phyloP scores from a whole-genome alignment of 1,139 yeast genomes.

The Taphrina betulina region DNA sequence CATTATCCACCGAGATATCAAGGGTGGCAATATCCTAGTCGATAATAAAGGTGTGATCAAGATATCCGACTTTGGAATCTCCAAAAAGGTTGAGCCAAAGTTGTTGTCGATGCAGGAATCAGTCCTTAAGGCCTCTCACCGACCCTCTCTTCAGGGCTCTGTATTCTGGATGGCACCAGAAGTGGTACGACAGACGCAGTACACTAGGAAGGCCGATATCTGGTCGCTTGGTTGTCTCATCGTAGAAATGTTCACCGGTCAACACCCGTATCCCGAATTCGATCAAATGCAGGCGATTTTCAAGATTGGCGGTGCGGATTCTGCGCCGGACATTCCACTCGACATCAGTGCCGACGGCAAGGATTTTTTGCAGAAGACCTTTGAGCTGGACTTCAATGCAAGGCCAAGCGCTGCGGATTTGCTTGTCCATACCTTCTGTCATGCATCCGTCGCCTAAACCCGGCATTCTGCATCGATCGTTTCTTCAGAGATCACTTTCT shows the following conservation, averaged over 20 bases:
- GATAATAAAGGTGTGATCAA: slow-evolving; percentile 94
- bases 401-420: slow-evolving; percentile 74
- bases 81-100: slow-evolving; percentile 62
- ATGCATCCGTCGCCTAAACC: slow-evolving; percentile 21
- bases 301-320: slow-evolving; percentile 74
- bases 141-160: slow-evolving; percentile 89
- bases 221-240: slow-evolving; percentile 94
- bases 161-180: slow-evolving; percentile 99
- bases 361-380: slow-evolving; percentile 64
- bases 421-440: slow-evolving; percentile 50
- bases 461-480: too few species aligned
- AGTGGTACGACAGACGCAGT: slow-evolving; percentile 85
- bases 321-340: slow-evolving; percentile 72
- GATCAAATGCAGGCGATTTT: slow-evolving; percentile 96
- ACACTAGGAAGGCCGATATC: slow-evolving; percentile 86
- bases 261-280: slow-evolving; percentile 89
- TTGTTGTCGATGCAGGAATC: slow-evolving; percentile 41
- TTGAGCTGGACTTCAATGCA: slow-evolving; percentile 68
- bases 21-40: slow-evolving; percentile 86
- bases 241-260: slow-evolving; percentile 92
- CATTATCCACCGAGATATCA: slow-evolving; percentile 89
- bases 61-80: slow-evolving; percentile 92
- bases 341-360: slow-evolving; percentile 69
- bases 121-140: slow-evolving; percentile 47
- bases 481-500: too few species aligned